Evolutionary conservation across 2,329 filamentous ascomycete genomes (phyloP), one percentile per base, ranked within the genome.

Genomic region (Verticillium longisporum): DNA sequence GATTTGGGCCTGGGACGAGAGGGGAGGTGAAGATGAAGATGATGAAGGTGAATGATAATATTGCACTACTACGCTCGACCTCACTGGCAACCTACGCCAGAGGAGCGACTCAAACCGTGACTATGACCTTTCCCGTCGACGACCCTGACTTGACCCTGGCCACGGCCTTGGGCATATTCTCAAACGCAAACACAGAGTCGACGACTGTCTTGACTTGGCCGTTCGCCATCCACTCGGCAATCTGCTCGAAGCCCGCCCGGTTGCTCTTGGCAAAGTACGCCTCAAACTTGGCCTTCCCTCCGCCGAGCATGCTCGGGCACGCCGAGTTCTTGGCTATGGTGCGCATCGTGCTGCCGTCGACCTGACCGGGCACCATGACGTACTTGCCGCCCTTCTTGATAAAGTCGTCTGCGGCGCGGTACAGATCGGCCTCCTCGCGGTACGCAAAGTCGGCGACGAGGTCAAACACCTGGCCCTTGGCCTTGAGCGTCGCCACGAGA

Each of bases 81-180:
- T 36, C 13, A 36, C 34, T 36, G 34, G 9, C 9, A 9, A 13
- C 34, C 34, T 5, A 31, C 26, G 26, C 26, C 26, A 31, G 4
- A 31, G 5, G 26, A 36, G 34, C 18, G 4, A 26, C 6, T 37
- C 15, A 56, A 10, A 68, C 63, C 10, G 62, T 61, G 50, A 77
- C 66, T 38, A 89, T 75, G 65, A 89, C 74, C 75, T 89, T 90
- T 0, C 87, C 87, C 58, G 74, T 81, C 3, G 81, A 76, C n/a
- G 83, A 77, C 0, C 83, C 83, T 2, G 78, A 82, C 73, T 84
- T 86, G 66, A 88, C 67, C 63, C 78, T 81, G 70, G 80, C 78
- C 71, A 82, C 86, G 2, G 85, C 87, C 67, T 81, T 76, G 0
- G 75, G 72, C 2, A 77, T 80, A 60, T 89, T 80, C 18, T 83